phyloP scores from a whole-genome alignment of 2,329 filamentous ascomycete species.

The Cladosporium sp. region DNA sequence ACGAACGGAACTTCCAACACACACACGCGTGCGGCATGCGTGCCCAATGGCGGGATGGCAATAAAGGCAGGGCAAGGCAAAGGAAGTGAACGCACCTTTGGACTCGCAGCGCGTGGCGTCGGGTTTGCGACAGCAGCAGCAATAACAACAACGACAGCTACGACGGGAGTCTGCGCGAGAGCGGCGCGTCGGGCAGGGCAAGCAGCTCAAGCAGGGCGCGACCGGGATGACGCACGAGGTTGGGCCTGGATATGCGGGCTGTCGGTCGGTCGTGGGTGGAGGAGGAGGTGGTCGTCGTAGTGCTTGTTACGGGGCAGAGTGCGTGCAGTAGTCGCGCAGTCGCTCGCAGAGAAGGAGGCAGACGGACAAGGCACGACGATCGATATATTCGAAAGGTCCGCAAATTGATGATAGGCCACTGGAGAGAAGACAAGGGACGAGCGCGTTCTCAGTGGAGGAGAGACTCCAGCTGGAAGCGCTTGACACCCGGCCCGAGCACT shows the following conservation, averaged over 20 bases:
- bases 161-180: not conserved
- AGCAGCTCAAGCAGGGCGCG: not conserved
- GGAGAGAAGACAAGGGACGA: not conserved
- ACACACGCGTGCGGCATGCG: slow-evolving; percentile 6
- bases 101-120: not conserved
- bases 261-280: not conserved
- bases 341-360: not conserved
- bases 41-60: slow-evolving; percentile 1
- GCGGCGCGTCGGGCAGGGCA: slow-evolving; percentile 9
- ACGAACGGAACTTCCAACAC: not conserved
- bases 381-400: not conserved
- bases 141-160: not conserved
- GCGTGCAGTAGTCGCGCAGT: slow-evolving; percentile 13
- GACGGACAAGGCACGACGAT: not conserved
- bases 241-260: slow-evolving; percentile 10
- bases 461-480: not conserved
- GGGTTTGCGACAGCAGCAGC: not conserved
- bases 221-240: slow-evolving; percentile 7
- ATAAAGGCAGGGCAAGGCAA: not conserved
- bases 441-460: not conserved
- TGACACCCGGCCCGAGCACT: not conserved
- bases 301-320: slow-evolving; percentile 6
- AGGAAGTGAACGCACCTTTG: slow-evolving; percentile 1
- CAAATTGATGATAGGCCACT: slow-evolving; percentile 1
- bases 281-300: too few species aligned